phyloP scores from a whole-genome alignment of 2,329 filamentous ascomycete genomes.

The Dichotomopilus funicola region DNA sequence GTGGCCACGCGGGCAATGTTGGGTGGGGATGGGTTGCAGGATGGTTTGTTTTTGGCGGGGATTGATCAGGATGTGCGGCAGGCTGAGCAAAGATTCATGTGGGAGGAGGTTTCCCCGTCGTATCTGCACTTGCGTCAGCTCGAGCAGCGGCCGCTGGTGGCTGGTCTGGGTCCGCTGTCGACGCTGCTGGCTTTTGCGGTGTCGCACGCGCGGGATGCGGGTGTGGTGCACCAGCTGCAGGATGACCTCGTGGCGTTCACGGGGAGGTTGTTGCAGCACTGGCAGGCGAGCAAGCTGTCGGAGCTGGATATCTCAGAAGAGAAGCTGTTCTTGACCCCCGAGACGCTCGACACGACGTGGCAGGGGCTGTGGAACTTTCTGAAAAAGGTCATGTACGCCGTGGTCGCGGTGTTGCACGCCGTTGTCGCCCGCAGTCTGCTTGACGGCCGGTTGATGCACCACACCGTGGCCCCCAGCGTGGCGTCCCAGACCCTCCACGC shows the following conservation, averaged over 20 bases:
- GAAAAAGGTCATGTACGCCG: slow-evolving; percentile 67
- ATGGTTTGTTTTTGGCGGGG: slow-evolving; percentile 65
- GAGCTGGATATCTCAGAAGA: slow-evolving; percentile 65
- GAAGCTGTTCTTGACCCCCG: slow-evolving; percentile 51
- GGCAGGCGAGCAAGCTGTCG: slow-evolving; percentile 69
- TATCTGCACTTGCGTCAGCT: slow-evolving; percentile 53
- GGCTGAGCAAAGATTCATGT: slow-evolving; percentile 52
- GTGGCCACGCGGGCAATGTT: slow-evolving; percentile 61
- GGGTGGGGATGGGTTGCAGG: slow-evolving; percentile 66
- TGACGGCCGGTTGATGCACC: slow-evolving; percentile 41
- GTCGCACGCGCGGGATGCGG: slow-evolving; percentile 38
- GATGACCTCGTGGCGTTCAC: slow-evolving; percentile 64
- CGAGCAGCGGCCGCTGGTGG: slow-evolving; percentile 54
- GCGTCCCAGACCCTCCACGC: slow-evolving; percentile 66
- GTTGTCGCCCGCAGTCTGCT: slow-evolving; percentile 59
- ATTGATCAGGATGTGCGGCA: slow-evolving; percentile 62
- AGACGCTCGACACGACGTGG: slow-evolving; percentile 60
- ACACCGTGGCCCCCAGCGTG: slow-evolving; percentile 51
- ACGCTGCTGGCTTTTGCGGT: slow-evolving; percentile 59
- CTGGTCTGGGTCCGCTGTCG: slow-evolving; percentile 61
- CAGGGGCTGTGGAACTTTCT: slow-evolving; percentile 69
- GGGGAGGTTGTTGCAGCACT: slow-evolving; percentile 59
- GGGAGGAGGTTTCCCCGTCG: slow-evolving; percentile 55
- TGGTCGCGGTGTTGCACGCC: slow-evolving; percentile 67
- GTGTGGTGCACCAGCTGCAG: slow-evolving; percentile 28